A percentile compares a stretch with the other conserved stretches of the same genome.
Conservation (phyloP, 2,329 filamentous ascomycete genomes). For the Exophiala mesophila region DNA sequence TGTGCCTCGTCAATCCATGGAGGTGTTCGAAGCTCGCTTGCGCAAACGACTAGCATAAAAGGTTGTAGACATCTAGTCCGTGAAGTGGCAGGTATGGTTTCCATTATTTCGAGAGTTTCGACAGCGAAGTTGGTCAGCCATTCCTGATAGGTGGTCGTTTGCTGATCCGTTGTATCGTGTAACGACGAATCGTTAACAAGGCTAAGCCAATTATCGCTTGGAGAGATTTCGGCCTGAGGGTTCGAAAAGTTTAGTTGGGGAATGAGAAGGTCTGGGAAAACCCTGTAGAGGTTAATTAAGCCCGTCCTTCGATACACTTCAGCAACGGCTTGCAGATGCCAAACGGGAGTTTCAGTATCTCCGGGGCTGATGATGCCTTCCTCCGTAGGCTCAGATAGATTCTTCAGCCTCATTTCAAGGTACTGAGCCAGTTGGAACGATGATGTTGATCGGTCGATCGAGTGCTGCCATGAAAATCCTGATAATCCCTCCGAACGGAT, state of each 20-base stretch:
- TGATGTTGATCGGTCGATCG: constrained; percentile 44
- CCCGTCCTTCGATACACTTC: constrained; percentile 51
- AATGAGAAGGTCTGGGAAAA: constrained; percentile 42
- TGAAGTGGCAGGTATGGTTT: constrained; percentile 48
- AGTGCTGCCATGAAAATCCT: constrained; percentile 43
- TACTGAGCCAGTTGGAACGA: constrained; percentile 32
- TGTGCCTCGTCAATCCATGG: too few relatives aligned
- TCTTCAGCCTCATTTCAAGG: constrained; percentile 7
- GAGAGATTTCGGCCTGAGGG: neutral
- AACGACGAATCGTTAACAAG: constrained; percentile 1
- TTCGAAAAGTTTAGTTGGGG: neutral
- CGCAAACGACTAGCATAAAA: constrained; percentile 47
- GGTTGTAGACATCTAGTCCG: constrained; percentile 52
- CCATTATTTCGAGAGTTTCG: constrained; percentile 47
- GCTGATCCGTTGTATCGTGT: neutral
- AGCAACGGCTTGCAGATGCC: constrained; percentile 50
- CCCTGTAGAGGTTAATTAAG: constrained; percentile 51
- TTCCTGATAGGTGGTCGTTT: neutral
- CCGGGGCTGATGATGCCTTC: constrained; percentile 35
- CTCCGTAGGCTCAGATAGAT: constrained; percentile 5
- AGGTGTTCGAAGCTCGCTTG: constrained; percentile 48
- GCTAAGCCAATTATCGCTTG: constrained; percentile 1
- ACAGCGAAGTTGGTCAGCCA: constrained; percentile 50
- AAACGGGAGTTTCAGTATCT: constrained; percentile 49
- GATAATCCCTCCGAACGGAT: constrained; percentile 41